Percentiles rank a stretch among this genome's conserved stretches.
Conservation (phyloP, 1,139 yeast genomes). For the Citeromyces hawaiiensis region DNA sequence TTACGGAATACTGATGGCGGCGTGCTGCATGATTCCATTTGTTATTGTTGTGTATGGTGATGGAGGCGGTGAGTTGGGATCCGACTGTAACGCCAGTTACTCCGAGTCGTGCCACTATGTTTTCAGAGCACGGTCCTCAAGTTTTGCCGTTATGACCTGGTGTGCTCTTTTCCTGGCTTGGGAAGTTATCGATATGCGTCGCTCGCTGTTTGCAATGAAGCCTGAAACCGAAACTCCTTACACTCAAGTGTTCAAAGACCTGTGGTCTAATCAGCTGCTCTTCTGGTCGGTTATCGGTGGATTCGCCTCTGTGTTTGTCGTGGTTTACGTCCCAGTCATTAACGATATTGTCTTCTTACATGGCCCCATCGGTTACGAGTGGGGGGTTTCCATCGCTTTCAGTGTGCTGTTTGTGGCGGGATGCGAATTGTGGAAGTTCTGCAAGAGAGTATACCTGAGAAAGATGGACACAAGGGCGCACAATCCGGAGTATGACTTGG, state of each 20-base stretch:
- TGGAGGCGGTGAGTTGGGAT: constrained; percentile 60
- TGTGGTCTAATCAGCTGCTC: constrained; percentile 67
- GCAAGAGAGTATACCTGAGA: constrained; percentile 45
- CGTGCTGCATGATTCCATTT: constrained; percentile 56
- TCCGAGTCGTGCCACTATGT: constrained; percentile 43
- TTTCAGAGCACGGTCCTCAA: constrained; percentile 67
- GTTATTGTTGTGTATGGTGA: constrained; percentile 51
- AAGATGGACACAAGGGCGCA: constrained; percentile 22
- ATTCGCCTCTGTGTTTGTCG: constrained; percentile 64
- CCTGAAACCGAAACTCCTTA: constrained; percentile 51
- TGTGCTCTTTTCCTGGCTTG: constrained; percentile 77
- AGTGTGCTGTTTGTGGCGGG: constrained; percentile 44
- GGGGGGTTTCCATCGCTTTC: constrained; percentile 69
- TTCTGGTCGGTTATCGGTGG: constrained; percentile 79
- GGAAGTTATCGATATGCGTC: constrained; percentile 74
- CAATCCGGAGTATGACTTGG: constrained; percentile 55
- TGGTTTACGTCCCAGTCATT: constrained; percentile 79
- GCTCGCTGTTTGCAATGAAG: constrained; percentile 66
- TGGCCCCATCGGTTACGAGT: constrained; percentile 62
- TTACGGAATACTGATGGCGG: constrained; percentile 67
- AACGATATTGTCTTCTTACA: constrained; percentile 70
- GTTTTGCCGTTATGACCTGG: constrained; percentile 87
- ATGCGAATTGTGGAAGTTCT: constrained; percentile 56
- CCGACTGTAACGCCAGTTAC: constrained; percentile 41
- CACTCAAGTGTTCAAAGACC: constrained; percentile 43